These are phyloP conservation scores for Adenanthera pavonina DNA, from an alignment of 306 rosid genomes.

Conservation along the genomic window DNA sequence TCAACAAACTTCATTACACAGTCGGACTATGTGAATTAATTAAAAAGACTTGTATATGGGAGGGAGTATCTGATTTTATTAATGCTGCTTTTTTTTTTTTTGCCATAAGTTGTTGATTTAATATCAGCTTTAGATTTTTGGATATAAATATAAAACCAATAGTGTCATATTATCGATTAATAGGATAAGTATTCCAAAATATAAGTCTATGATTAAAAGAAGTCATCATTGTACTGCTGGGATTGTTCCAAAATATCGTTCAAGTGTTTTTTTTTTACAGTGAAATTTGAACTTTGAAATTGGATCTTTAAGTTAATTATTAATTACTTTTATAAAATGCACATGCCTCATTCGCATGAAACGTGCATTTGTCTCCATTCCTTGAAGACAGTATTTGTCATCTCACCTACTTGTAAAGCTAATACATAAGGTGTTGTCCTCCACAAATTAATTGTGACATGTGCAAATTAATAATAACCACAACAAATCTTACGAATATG, in stretches of 20 bases:
- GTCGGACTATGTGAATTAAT: too few relatives aligned
- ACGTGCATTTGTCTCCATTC: conserved; percentile 2
- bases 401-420: background rate
- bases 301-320: background rate
- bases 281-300: background rate
- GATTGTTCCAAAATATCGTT: background rate
- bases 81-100: too few relatives aligned
- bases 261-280: too few relatives aligned
- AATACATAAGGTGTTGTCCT: background rate
- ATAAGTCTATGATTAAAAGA: too few relatives aligned
- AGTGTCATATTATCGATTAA: background rate
- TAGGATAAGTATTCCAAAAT: background rate
- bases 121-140: too few relatives aligned
- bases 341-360: background rate
- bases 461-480: background rate
- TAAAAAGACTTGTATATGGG: too few relatives aligned
- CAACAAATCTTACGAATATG: background rate
- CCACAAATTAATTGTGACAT: background rate
- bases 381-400: background rate
- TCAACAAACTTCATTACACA: too few relatives aligned
- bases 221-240: background rate
- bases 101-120: too few relatives aligned
- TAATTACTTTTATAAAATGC: background rate
- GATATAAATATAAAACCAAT: too few relatives aligned
- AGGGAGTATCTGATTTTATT: too few relatives aligned